A percentile compares a stretch with the other conserved stretches of the same genome.
Conservation (phyloP, 257 asterid genomes). For the Verbena officinalis region DNA sequence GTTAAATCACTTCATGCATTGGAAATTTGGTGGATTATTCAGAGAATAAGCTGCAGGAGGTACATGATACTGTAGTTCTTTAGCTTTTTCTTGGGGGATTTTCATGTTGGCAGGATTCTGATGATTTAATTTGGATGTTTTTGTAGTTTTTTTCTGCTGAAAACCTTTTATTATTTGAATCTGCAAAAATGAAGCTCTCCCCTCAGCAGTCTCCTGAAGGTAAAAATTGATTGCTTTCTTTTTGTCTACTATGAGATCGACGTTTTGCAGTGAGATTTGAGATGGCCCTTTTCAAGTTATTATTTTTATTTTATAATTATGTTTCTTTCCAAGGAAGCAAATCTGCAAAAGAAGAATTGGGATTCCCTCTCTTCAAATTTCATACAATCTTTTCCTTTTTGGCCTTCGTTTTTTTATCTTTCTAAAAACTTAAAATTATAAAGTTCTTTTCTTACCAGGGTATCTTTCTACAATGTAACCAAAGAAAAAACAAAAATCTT, state of each 20-base stretch:
- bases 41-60: slow-evolving; percentile 31
- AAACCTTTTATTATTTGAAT: slow-evolving; percentile 24
- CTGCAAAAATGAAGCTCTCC: slow-evolving; percentile 62
- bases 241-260: slow-evolving; percentile 6
- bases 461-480: slow-evolving; percentile 2
- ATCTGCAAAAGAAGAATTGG: slow-evolving; percentile 24
- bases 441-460: slow-evolving; percentile 20
- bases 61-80: slow-evolving; percentile 25
- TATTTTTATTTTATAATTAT: not conserved
- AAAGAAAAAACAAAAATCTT: too few relatives aligned
- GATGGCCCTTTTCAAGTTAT: slow-evolving; percentile 9
- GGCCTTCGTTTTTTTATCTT: slow-evolving; percentile 16
- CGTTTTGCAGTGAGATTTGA: slow-evolving; percentile 17
- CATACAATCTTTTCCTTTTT: slow-evolving; percentile 13
- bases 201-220: slow-evolving; percentile 75
- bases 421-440: not conserved
- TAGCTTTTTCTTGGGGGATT: not conserved
- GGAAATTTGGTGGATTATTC: slow-evolving; percentile 33
- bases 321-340: slow-evolving; percentile 17
- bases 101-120: slow-evolving; percentile 25
- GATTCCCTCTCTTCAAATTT: slow-evolving; percentile 21
- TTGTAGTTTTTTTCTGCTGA: slow-evolving; percentile 38
- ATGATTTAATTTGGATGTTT: slow-evolving; percentile 24
- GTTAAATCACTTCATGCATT: slow-evolving; percentile 33
- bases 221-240: slow-evolving; percentile 27